phyloP scores from a whole-genome alignment of 1,139 yeast species.

The Suhomyces guaymorum region DNA sequence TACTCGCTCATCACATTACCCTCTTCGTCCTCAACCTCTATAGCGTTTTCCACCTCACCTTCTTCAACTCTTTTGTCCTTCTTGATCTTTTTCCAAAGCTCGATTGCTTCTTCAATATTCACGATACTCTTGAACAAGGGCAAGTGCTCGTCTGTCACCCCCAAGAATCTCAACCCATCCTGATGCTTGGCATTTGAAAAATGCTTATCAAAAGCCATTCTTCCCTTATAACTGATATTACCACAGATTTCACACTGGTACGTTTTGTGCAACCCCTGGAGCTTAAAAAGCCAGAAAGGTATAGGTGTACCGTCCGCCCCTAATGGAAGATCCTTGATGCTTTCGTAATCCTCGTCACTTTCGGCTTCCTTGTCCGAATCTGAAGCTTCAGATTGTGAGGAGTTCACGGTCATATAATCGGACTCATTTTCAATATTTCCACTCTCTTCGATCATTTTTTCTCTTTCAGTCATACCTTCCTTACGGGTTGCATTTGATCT shows the following conservation, averaged over 20 bases:
- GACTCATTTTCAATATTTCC: slow-evolving; percentile 37
- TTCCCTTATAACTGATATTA: slow-evolving; percentile 69
- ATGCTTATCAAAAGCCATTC: slow-evolving; percentile 71
- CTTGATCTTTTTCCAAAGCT: slow-evolving; percentile 53
- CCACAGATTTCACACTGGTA: slow-evolving; percentile 90
- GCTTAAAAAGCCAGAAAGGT: slow-evolving; percentile 89
- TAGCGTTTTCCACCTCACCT: slow-evolving; percentile 53
- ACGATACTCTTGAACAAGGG: slow-evolving; percentile 63
- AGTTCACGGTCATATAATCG: slow-evolving; percentile 32
- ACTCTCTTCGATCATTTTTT: slow-evolving; percentile 54
- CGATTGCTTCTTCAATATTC: slow-evolving; percentile 65
- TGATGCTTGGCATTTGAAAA: slow-evolving; percentile 69
- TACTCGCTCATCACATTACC: slow-evolving; percentile 89
- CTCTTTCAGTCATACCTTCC: slow-evolving; percentile 73
- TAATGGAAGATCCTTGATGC: slow-evolving; percentile 59
- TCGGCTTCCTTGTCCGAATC: slow-evolving; percentile 28
- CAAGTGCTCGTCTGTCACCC: slow-evolving; percentile 50
- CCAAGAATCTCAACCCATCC: slow-evolving; percentile 74
- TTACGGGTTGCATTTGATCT: slow-evolving; percentile 64
- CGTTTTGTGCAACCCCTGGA: slow-evolving; percentile 78
- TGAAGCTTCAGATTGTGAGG: slow-evolving; percentile 18
- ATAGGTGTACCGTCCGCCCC: slow-evolving; percentile 92
- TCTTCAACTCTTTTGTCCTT: slow-evolving; percentile 40
- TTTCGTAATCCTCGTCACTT: slow-evolving; percentile 28
- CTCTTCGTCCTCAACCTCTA: slow-evolving; percentile 87